These are phyloP conservation scores for Toxoplasma gondii DNA, from an alignment of 169 alveolate genomes.

Conservation along the genomic window DNA sequence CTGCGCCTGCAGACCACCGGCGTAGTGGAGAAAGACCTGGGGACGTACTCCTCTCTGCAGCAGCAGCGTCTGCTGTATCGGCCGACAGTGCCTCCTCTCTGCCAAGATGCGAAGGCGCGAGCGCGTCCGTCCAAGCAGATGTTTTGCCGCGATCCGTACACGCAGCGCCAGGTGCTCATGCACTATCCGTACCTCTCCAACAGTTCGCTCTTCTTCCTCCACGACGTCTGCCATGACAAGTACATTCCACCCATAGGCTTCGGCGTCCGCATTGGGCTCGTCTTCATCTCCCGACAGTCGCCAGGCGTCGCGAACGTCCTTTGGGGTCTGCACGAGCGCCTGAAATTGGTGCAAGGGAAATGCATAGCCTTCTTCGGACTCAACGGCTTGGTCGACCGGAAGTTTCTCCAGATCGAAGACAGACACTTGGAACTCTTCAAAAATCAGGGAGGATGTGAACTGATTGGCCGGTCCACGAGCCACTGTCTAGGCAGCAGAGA, in stretches of 20 bases:
- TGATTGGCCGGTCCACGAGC: conserved; percentile 78
- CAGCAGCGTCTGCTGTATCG: conserved; percentile 57
- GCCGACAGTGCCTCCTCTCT: conserved; percentile 61
- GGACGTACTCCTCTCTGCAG: conserved; percentile 49
- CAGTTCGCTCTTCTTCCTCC: conserved; percentile 52
- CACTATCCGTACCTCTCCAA: conserved; percentile 85
- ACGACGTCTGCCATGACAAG: conserved; percentile 66
- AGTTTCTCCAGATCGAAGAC: conserved; percentile 56
- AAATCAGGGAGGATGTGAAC: conserved; percentile 97
- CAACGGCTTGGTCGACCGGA: conserved; percentile 60
- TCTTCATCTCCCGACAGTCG: conserved; percentile 93
- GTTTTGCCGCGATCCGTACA: conserved; percentile 84
- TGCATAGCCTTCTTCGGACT: conserved; percentile 69
- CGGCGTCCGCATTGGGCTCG: conserved; percentile 89
- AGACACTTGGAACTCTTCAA: conserved; percentile 87
- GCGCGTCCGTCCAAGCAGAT: conserved; percentile 76
- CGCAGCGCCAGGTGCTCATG: conserved; percentile 86
- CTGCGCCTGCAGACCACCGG: conserved; percentile 26
- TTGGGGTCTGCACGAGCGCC: conserved; percentile 90
- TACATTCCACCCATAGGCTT: conserved; percentile 63
- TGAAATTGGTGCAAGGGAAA: conserved; percentile 67
- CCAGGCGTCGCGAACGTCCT: conserved; percentile 98
- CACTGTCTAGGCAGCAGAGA: conserved; percentile 75
- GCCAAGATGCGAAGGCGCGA: conserved; percentile 64
- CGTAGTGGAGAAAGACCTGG: conserved; percentile 58